Evolutionary conservation across 2,329 filamentous ascomycete species (phyloP), one percentile per base, ranked within the genome.

Genomic region (Immersiporthe knoxdaviesiana): DNA sequence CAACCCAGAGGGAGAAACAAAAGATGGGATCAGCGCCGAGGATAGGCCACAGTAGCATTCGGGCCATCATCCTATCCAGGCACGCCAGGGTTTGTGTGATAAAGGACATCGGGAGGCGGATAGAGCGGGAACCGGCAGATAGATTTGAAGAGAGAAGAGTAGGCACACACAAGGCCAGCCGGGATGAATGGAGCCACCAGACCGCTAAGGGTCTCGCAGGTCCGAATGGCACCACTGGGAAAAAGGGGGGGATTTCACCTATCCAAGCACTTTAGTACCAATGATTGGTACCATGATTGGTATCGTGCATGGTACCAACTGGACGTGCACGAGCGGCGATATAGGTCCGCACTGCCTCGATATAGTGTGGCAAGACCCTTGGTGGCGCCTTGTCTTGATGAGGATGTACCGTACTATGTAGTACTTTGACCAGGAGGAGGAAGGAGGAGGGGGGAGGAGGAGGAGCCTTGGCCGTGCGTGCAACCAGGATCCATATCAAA

Each of bases 1-100:
- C 8, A 62, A 54, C 68, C 61, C 67, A 70, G 52, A 56, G 52
- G 14, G 18, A 63, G 8, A 35, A 35, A 60, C 61, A 35, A 52
- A 60, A 65, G 68, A 68, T 67, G 68, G 60, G 68, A 70, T 70
- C 68, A 65, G 68, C 68, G 58, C 35, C 41, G 68, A 70, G 32
- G 60, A 65, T 61, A 56, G 24, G 27, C 52, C 52, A 56, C 27
- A 30, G 52, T 59, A 62, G 59, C 54, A 66, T 18, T 54, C 60
- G 41, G 37, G 50, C 30, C 56, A 66, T 66, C 50, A 59, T 67
- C 68, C 67, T 67, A 67, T 64, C 44, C 68, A 50, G n/a, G n/a
- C n/a, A n/a, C n/a, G n/a, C n/a, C n/a, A n/a, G 35, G 18, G 50
- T 39, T 59, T n/a, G n/a, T n/a, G 63, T 44, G 65, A 69, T 63